Conservation (phyloP, 495 filamentous ascomycete genomes). For the Lentithecium fluviatile region DNA sequence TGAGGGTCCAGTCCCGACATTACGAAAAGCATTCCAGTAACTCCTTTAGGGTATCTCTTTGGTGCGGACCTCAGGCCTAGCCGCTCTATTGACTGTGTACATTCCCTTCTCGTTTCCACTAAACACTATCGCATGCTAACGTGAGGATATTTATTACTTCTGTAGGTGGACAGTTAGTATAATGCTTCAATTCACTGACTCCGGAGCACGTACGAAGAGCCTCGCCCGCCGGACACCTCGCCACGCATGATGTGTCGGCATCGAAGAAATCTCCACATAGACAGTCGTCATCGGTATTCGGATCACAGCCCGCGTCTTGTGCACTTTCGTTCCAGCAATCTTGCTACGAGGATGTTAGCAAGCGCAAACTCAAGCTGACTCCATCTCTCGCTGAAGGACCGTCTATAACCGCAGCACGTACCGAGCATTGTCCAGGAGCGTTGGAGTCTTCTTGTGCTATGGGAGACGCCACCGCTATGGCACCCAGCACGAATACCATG, state of each 20-base stretch:
- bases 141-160: no score
- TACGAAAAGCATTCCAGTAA: no score
- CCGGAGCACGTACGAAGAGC: slow-evolving; percentile 17
- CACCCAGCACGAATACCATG: not conserved
- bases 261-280: slow-evolving; percentile 26
- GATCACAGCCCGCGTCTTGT: slow-evolving; percentile 13
- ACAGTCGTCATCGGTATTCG: slow-evolving; percentile 19
- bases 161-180: no score
- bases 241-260: slow-evolving; percentile 8
- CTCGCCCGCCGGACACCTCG: slow-evolving; percentile 10
- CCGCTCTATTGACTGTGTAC: no score
- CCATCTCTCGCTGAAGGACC: no score
- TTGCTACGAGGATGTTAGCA: slow-evolving; percentile 17
- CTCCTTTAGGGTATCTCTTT: slow-evolving; percentile 1
- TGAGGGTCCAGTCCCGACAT: no score
- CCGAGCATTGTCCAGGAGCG: not conserved
- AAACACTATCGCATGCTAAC: no score
- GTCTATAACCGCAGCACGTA: not conserved
- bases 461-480: not conserved
- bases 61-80: no score
- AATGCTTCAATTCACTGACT: no score
- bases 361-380: not conserved
- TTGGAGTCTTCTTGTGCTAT: not conserved
- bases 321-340: slow-evolving; percentile 25
- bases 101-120: no score